Evolutionary conservation across 2,329 filamentous ascomycete genomes (phyloP), one percentile per base, ranked within the genome.

Genomic region (Fusarium albosuccineum): DNA sequence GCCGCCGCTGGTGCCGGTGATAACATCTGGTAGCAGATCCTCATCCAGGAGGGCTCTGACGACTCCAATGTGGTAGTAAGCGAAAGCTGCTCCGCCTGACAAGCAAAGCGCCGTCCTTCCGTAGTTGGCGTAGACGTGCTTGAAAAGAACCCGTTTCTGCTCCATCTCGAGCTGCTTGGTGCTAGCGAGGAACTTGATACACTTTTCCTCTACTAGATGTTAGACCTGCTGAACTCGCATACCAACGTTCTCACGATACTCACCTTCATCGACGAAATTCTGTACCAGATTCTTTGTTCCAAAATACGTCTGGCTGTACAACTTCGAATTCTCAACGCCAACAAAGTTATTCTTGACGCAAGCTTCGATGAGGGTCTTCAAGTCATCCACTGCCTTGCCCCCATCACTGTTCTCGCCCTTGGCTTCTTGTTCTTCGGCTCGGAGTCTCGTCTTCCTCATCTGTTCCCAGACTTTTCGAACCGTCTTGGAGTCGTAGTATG

Each of bases 271-370:
- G 44, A 97, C 83, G 74, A 95, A 98, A 57, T 90, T 89, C 79
- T 98, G 96, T 30, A 97, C 92, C 67, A 97, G 80, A 64, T 96
- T 89, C 79, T 99, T 99, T n/a, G 96, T 98, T 33, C 96, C 96
- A 72, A 94, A 97, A 76, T 99, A 99, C 4, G 95, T 97, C 81
- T 98, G 94, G 73, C 93, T 97, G 77, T 99, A 99, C n/a, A 99
- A 81, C 56, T 93, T 87, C 9, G 95, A 89, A 73, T 97, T 98
- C 78, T 99, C 96, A 13, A 97, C 90, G 0, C 96, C 96, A 16
- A 93, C 93, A 79, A 98, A 99, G 76, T 99, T 98, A 79, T 94
- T 97, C 85, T 97, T 99, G 72, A 97, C 91, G 76, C 94, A 98
- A 13, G 92, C 93, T 81, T 97, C 93, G 17, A 97, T 83, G 61